phyloP scores from a whole-genome alignment of 305 asterid genomes.

The Rubia peregrina region DNA sequence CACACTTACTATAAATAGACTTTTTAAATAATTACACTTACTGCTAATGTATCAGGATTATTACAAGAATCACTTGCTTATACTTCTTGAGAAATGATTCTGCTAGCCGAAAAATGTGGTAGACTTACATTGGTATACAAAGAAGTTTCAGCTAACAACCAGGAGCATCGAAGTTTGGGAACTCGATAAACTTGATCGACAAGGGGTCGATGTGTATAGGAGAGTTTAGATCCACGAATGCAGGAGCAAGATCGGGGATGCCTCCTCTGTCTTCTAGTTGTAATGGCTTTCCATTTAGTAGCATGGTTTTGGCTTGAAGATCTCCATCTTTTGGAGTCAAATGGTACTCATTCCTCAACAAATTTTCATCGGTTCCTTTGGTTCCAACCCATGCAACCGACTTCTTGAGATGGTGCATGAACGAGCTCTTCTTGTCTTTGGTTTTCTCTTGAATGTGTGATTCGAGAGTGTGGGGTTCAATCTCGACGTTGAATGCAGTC shows the following conservation, averaged over 20 bases:
- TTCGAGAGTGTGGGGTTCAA: conserved; percentile 28
- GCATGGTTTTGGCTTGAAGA: conserved; percentile 41
- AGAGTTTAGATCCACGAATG: conserved; percentile 23
- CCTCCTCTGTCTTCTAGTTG: conserved; percentile 37
- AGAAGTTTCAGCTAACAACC: conserved; percentile 39
- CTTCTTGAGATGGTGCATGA: conserved; percentile 40
- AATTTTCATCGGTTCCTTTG: conserved; percentile 43
- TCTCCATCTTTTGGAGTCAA: conserved; percentile 54
- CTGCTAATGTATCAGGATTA: not conserved
- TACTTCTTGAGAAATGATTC: not conserved
- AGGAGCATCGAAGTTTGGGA: conserved; percentile 54
- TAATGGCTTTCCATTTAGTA: conserved; percentile 58
- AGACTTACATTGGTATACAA: conserved; percentile 1
- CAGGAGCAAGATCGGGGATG: conserved; percentile 45
- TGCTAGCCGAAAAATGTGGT: conserved; percentile 2
- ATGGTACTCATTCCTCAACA: conserved; percentile 64
- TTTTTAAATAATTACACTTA: not conserved
- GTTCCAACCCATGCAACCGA: conserved; percentile 67
- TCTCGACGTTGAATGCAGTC: conserved; percentile 23
- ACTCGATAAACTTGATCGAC: conserved; percentile 62
- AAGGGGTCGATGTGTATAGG: conserved; percentile 43
- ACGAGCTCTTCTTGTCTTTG: conserved; percentile 25
- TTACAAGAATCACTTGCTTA: not conserved
- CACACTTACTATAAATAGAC: conserved; percentile 1
- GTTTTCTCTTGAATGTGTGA: conserved; percentile 19